Conservation (phyloP, 208 protist species). For the Acanthamoeba healyi region DNA sequence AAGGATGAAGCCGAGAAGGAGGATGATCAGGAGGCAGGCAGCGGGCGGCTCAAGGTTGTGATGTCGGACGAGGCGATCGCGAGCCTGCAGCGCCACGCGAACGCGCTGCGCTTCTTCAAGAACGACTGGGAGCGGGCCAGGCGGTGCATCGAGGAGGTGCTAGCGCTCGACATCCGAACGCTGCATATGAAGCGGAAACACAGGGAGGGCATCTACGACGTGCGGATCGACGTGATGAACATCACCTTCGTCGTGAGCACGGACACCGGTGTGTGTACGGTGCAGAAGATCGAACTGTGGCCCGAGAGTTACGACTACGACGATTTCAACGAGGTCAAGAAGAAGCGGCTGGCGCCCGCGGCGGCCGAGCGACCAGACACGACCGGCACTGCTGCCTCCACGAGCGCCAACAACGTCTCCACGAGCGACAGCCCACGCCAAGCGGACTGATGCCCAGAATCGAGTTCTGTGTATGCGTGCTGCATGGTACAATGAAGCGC, state of each 20-base stretch:
- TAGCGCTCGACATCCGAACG: constrained; percentile 43
- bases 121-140: constrained; percentile 45
- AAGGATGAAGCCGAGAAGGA: background rate
- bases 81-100: background rate
- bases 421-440: background rate
- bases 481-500: too few species aligned
- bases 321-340: constrained; percentile 35
- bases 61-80: constrained; percentile 8
- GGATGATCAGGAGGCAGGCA: background rate
- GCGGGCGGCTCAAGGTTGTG: background rate
- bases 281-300: constrained; percentile 43
- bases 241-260: constrained; percentile 19
- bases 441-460: background rate
- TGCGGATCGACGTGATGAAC: constrained; percentile 42
- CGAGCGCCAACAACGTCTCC: too few species aligned
- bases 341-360: background rate
- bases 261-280: background rate
- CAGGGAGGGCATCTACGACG: constrained; percentile 32
- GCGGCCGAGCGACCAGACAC: too few species aligned
- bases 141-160: constrained; percentile 54
- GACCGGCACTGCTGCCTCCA: too few species aligned
- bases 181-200: constrained; percentile 63
- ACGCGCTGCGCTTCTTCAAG: constrained; percentile 25
- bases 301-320: constrained; percentile 59
- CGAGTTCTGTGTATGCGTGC: too few species aligned